These are phyloP conservation scores for Wickerhamomyces chaumierensis DNA, from an alignment of 805 yeast genomes.

Conservation along the genomic window DNA sequence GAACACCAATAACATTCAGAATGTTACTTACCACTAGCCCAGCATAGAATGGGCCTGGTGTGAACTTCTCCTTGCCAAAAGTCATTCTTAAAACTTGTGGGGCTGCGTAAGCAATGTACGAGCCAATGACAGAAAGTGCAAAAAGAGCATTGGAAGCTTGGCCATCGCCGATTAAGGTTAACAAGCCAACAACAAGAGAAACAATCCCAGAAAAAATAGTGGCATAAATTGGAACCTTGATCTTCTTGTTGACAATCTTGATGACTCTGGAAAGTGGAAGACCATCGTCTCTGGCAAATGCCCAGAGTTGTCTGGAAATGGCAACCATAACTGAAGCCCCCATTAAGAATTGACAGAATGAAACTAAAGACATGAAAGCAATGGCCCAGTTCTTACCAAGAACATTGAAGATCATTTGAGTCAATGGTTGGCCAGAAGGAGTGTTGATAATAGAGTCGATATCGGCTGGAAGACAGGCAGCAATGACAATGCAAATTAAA, in stretches of 20 bases:
- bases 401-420: conserved; percentile 49
- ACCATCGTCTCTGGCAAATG: conserved; percentile 69
- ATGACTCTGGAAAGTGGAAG: conserved; percentile 44
- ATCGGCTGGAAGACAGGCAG: conserved; percentile 33
- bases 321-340: conserved; percentile 54
- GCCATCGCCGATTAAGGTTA: conserved; percentile 44
- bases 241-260: conserved; percentile 40
- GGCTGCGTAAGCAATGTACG: conserved; percentile 50
- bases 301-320: conserved; percentile 62
- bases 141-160: conserved; percentile 57
- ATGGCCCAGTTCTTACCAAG: conserved; percentile 56
- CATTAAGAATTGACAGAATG: conserved; percentile 54
- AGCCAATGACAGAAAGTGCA: conserved; percentile 51
- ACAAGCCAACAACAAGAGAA: conserved; percentile 40
- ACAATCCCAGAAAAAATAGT: conserved; percentile 40
- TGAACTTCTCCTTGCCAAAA: conserved; percentile 32
- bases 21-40: conserved; percentile 33
- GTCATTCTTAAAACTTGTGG: conserved; percentile 43
- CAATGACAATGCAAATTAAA: conserved; percentile 38
- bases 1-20: conserved; percentile 33
- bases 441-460: conserved; percentile 23
- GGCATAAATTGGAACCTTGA: conserved; percentile 54
- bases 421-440: conserved; percentile 47
- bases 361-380: conserved; percentile 48
- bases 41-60: conserved; percentile 53